Evolutionary conservation across 2,329 filamentous ascomycete genomes (phyloP).

Genomic region (Chaetomiaceae sp.): DNA sequence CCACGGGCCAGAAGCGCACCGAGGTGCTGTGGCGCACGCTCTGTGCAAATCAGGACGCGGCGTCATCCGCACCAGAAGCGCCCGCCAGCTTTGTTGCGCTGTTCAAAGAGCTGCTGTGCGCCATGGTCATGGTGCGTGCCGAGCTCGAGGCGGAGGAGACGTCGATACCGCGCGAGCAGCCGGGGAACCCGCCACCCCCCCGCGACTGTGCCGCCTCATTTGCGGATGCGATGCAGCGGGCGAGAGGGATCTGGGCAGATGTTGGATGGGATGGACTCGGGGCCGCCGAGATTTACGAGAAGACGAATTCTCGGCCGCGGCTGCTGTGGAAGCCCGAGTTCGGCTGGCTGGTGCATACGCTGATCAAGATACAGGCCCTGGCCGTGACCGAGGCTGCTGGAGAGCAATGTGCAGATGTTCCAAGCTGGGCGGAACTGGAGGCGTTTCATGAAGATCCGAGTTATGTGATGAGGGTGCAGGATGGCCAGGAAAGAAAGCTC

Average conservation of each 20-base stretch:
- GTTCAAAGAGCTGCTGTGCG: constrained; percentile 13
- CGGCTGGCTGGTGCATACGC: constrained; percentile 12
- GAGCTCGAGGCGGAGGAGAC: constrained; percentile 8
- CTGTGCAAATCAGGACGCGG: constrained; percentile 11
- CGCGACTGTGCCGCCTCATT: constrained; percentile 8
- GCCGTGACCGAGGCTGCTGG: constrained; percentile 5
- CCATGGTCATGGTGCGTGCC: constrained; percentile 14
- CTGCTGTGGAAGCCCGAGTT: constrained; percentile 4
- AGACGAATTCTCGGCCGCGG: constrained; percentile 2
- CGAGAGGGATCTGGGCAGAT: constrained; percentile 5
- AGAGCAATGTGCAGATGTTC: constrained; percentile 3
- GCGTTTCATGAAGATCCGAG: constrained; percentile 6
- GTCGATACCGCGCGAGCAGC: not conserved
- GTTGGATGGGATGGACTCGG: constrained; percentile 4
- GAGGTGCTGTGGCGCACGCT: constrained; percentile 16
- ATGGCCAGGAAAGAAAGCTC: not conserved
- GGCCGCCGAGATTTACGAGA: constrained; percentile 1
- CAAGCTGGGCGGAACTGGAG: constrained; percentile 11
- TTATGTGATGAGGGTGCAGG: constrained; percentile 12
- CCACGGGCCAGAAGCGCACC: constrained; percentile 5
- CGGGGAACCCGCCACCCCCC: not conserved
- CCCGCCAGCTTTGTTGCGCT: constrained; percentile 2
- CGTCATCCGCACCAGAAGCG: not conserved
- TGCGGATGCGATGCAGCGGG: constrained; percentile 7
- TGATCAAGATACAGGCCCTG: constrained; percentile 12